Base-by-base conservation (phyloP, 1,284 basidiomycete species). In the Ganoderma lucidum region DNA sequence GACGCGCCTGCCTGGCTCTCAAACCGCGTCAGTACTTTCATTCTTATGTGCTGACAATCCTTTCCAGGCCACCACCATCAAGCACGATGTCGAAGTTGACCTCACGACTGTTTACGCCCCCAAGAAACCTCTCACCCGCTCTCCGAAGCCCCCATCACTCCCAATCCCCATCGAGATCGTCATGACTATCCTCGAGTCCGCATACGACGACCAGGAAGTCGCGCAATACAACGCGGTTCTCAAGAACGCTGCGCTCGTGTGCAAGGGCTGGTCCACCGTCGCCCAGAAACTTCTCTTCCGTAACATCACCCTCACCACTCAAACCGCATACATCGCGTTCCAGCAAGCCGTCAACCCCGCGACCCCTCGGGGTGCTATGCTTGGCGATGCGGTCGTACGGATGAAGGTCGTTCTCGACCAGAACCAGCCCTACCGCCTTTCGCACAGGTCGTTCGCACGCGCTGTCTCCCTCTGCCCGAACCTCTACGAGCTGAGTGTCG, bases 251-350 rank as follows among this genome's bases (percentile, higher is more conserved):
- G 80, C 90, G 0, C 84, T 92, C 61, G 89, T 93, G 35, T 92
- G 86, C 83, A 84, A 81, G 75, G 82, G 85, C 41, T 93, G 91
- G 91, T 87, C 90, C 0, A 75, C 80, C 37, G 81, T 85, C 42
- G 84, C 89, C 0, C 92, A 93, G 78, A 87, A 85, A 70, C 83
- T 90, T 23, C 83, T 93, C 63, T 93, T 92, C 79, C 82, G 82
- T 68, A 80, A 82, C 64, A 85, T 92, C 67, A 80, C 81, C 53
- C 83, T 93, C 63, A 81, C 83, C 65, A 86, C 86, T 39, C 83
- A 87, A 71, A 77, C 80, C 17, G 85, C 87, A 2, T 89, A 85
- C 78, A 79, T 81, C 59, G 82, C 88, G 0, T 92, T 93, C 79
- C 76, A 79, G 51, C 75, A 74, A 14, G 86, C 91, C 9, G 83